Base-by-base conservation (phyloP, 257 asterid species). In the Datura wrightii region DNA sequence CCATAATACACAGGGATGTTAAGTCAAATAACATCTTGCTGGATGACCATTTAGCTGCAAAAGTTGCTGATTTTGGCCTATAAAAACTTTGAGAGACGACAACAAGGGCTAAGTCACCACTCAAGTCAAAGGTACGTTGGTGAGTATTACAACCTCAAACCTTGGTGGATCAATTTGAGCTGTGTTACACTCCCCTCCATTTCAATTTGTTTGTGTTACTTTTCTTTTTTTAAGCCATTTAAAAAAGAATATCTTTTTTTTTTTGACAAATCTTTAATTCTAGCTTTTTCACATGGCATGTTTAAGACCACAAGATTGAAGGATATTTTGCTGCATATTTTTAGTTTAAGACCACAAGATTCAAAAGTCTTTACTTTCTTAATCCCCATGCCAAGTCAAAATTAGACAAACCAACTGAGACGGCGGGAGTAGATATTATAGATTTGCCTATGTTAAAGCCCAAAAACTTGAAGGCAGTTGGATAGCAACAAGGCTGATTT, bases 51-150 rank as follows among this genome's bases (percentile, higher is more conserved):
- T 86, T 93, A 31, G 90, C 15, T 67, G 98, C 99, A 14, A 92
- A 94, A 87, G 99, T 96, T 31, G 97, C 99, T 24, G 99, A 96
- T 84, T 96, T 96, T 83, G 99, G 99, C 79, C 83, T 96, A 34
- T 94, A 98, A 2, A 94, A 95, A 88, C 97, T 90, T 59, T 96
- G 91, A 93, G 94, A 41, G 99, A 94, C 79, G 88, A 90, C n/a
- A 90, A 90, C 44, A 93, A 92, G 85, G 96, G 98, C 66, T 90
- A 96, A 65, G 90, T 96, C 83, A 89, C 92, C 53, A 96, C 98
- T 60, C 99, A 96, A 91, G 99, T 96, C 84, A 96, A 96, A 89
- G 99, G 98, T 81, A 96, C 99, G 85, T 62, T 96, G 94, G 98
- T 93, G 71, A 89, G 95, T 83, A 63, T 82, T 15, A 79, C 34